Percentiles rank a stretch among this genome's conserved stretches.
Evolutionary conservation across 345 rosid genomes (phyloP).

Genomic region (Citrus maxima): DNA sequence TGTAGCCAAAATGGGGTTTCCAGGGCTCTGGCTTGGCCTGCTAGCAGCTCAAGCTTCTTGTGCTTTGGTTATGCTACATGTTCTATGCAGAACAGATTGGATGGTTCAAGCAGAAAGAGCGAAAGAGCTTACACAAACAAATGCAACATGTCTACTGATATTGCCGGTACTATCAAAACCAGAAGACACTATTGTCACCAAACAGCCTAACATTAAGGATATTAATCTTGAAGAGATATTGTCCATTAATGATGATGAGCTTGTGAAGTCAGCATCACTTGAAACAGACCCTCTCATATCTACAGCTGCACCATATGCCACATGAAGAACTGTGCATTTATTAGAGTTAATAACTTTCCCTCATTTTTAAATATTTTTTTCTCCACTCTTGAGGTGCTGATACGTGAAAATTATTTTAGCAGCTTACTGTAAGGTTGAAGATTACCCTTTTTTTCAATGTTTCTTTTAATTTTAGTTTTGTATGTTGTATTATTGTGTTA

Average conservation of each 20-base stretch:
- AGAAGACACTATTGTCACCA: constrained; percentile 1
- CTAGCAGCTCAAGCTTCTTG: constrained; percentile 95
- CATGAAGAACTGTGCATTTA: constrained; percentile 19
- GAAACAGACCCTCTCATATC: constrained; percentile 52
- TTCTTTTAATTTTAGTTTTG: neutral
- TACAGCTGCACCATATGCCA: constrained; percentile 10
- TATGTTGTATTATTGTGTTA: constrained; percentile 10
- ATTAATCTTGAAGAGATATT: constrained; percentile 33
- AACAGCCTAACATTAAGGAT: constrained; percentile 23
- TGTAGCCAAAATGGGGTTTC: constrained; percentile 63
- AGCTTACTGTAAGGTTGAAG: constrained; percentile 15
- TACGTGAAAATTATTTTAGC: constrained; percentile 11
- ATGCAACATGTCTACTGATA: constrained; percentile 6
- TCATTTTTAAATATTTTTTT: constrained; percentile 21
- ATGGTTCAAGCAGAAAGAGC: constrained; percentile 65
- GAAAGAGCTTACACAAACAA: constrained; percentile 51
- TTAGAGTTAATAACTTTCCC: constrained; percentile 2
- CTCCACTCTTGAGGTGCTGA: constrained; percentile 12
- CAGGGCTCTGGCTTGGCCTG: constrained; percentile 86
- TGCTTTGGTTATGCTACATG: constrained; percentile 69
- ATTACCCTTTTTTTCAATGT: neutral
- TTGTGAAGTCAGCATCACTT: constrained; percentile 34
- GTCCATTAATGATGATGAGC: constrained; percentile 37
- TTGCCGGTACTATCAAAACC: constrained; percentile 29
- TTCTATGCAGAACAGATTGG: constrained; percentile 78